Evolutionary conservation across 176 grass and related monocot species (phyloP), one percentile per base, ranked within the genome.

Genomic region (Cenchrus purpureus): DNA sequence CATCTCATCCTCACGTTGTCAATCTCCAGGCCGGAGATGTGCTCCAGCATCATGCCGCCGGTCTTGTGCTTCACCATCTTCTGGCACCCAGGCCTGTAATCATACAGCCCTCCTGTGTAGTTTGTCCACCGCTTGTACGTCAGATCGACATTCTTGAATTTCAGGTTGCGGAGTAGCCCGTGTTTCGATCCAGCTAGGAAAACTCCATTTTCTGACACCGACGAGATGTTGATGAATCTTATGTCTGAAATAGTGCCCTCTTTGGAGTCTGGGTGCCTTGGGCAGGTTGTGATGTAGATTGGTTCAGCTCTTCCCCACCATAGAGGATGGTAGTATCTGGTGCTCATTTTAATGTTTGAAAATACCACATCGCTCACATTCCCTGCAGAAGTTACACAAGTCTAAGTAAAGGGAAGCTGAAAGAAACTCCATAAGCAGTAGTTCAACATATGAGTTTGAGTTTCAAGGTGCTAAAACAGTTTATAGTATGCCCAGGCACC

Each of bases 231-330:
- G 40, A 93, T 85, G 73, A 98, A 98, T 15, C 31, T 74, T 12
- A 98, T 43, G 15, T 98, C 87, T 46, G 96, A 98, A 75, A 98
- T 94, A 74, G 96, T 84, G 16, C 93, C 93, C 22, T 89, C 84
- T 88, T 83, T 95, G 34, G 83, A 95, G 52, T 16, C 77, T 7
- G 87, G 66, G 45, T 88, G 61, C 56, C 91, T 91, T 48, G 91
- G 96, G 50, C 96, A 98, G 9, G 91, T 91, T 12, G 96, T 98
- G 72, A 98, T 93, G 73, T 95, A 98, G 51, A 98, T 98, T 4
- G 95, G 95, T 52, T 98, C 95, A 0, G 95, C 95, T 83, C 93
- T 89, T 19, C 95, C 95, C 95, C 95, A 98, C 95, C 95, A 98
- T 71, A 82, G 90, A 85, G 95, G 93, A 68, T 98, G 79, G 78